Evolutionary conservation across 306 rosid genomes (phyloP).

Genomic region (Oemleria cerasiformis): DNA sequence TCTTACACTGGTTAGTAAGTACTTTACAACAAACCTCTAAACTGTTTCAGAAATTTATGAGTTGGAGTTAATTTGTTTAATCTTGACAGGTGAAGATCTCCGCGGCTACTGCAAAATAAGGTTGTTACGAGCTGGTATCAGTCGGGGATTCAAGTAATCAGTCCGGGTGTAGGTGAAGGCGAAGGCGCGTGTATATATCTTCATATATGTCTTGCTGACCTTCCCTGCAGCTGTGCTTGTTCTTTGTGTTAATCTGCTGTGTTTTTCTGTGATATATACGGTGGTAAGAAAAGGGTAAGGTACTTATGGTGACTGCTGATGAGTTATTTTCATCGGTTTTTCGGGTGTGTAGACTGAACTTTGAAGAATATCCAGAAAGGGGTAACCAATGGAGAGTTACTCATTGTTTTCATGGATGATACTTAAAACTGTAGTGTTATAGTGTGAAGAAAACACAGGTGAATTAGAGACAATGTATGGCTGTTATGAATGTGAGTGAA

Average conservation of each 20-base stretch:
- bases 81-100: slow-evolving; percentile 37
- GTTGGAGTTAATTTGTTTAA: slow-evolving; percentile 11
- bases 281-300: background rate
- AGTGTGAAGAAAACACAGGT: background rate
- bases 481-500: slow-evolving; percentile 10
- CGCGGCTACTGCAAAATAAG: slow-evolving; percentile 21
- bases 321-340: background rate
- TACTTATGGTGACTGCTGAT: background rate
- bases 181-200: slow-evolving; percentile 14
- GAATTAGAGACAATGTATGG: slow-evolving; percentile 10
- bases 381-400: background rate
- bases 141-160: slow-evolving; percentile 9
- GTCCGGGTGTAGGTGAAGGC: slow-evolving; percentile 24
- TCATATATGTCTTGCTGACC: slow-evolving; percentile 20
- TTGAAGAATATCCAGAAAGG: slow-evolving; percentile 14
- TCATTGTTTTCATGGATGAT: slow-evolving; percentile 2
- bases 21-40: slow-evolving; percentile 20
- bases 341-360: slow-evolving; percentile 1
- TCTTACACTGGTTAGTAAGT: slow-evolving; percentile 31
- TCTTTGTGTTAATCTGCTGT: background rate
- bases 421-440: slow-evolving; percentile 15
- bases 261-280: background rate
- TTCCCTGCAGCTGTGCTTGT: slow-evolving; percentile 27
- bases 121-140: background rate
- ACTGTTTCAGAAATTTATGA: slow-evolving; percentile 7